Evolutionary conservation across 306 rosid genomes (phyloP).

Genomic region (Rosa multiflora): DNA sequence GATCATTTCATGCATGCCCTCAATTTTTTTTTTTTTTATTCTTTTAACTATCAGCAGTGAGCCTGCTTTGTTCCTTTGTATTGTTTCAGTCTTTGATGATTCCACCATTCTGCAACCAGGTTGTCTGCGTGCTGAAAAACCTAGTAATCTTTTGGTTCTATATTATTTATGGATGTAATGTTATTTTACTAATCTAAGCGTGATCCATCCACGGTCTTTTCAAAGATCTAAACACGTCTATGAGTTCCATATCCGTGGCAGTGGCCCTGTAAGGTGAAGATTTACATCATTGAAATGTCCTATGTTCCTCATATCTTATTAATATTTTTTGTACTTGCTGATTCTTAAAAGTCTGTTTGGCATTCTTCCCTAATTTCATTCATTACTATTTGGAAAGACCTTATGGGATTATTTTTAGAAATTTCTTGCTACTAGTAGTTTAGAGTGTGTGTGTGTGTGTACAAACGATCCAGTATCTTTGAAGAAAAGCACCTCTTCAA

Average conservation of each 20-base stretch:
- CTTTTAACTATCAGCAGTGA: not conserved
- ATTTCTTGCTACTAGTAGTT: not conserved
- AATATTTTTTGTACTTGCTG: not conserved
- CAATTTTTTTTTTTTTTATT: no score
- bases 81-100: not conserved
- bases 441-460: not conserved
- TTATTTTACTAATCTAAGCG: not conserved
- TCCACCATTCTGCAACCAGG: not conserved
- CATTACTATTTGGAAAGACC: not conserved
- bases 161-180: not conserved
- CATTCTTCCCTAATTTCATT: not conserved
- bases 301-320: not conserved
- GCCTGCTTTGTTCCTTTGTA: not conserved
- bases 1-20: not conserved
- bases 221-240: not conserved
- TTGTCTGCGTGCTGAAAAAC: not conserved
- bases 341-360: not conserved
- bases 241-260: not conserved
- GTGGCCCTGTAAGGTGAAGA: not conserved
- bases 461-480: not conserved
- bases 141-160: not conserved
- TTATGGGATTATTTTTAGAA: not conserved
- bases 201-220: not conserved
- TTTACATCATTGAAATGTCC: not conserved
- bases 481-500: not conserved